Evolutionary conservation across 2,329 filamentous ascomycete species (phyloP).

Genomic region (Piedraia hortae): DNA sequence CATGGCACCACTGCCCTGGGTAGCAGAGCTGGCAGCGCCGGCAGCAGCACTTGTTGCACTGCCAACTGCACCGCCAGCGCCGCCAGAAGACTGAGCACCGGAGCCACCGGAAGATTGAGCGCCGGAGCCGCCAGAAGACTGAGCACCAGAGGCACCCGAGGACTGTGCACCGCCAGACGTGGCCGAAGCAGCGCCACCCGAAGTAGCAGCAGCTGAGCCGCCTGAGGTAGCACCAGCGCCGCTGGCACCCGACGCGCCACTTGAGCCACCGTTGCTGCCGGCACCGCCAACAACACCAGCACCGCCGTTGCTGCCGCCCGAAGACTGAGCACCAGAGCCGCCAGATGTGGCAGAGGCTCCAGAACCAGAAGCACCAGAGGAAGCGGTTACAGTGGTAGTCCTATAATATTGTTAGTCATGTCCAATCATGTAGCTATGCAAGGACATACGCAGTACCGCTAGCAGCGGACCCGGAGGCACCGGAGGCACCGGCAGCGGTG

Average conservation of each 20-base stretch:
- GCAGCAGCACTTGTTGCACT: constrained; percentile 3
- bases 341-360: constrained; percentile 1
- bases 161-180: too few relatives aligned
- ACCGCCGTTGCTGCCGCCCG: constrained; percentile 3
- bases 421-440: too few relatives aligned
- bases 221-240: not conserved
- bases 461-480: constrained; percentile 1
- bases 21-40: constrained; percentile 3
- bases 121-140: not conserved
- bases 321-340: constrained; percentile 2
- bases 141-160: too few relatives aligned
- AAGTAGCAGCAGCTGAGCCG: constrained; percentile 1
- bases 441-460: constrained; percentile 1
- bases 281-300: constrained; percentile 1
- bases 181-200: constrained; percentile 1
- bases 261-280: not conserved
- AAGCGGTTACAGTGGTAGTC: constrained; percentile 1
- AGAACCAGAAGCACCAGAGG: not conserved
- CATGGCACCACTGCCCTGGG: constrained; percentile 7
- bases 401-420: too few relatives aligned
- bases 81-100: too few relatives aligned
- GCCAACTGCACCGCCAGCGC: constrained; percentile 3
- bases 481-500: constrained; percentile 1
- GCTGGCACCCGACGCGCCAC: too few relatives aligned
- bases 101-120: constrained; percentile 1